Percentiles rank a stretch among this genome's conserved stretches.
Conservation (phyloP, 83 land plant species). For the Picea abies region DNA sequence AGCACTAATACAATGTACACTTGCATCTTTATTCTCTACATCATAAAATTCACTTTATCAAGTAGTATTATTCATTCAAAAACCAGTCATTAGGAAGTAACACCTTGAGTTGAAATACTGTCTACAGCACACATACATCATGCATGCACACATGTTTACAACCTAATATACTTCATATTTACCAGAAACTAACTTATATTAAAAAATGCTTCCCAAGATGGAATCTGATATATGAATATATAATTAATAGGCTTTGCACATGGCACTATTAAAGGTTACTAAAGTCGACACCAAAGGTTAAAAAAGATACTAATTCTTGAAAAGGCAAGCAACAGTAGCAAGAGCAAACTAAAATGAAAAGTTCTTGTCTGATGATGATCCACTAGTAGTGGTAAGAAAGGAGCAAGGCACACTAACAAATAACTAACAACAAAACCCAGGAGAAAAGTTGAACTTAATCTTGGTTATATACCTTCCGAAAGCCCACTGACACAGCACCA, state of each 20-base stretch:
- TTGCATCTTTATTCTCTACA: no score
- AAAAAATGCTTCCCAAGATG: not conserved
- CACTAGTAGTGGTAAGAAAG: not conserved
- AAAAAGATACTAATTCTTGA: not conserved
- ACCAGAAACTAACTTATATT: not conserved
- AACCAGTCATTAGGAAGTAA: no score
- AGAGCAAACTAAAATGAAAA: not conserved
- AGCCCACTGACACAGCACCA: constrained; percentile 66
- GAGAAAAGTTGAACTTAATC: not conserved
- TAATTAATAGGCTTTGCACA: not conserved
- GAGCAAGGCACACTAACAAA: not conserved
- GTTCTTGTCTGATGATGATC: not conserved
- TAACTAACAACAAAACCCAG: not conserved
- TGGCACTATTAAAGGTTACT: not conserved
- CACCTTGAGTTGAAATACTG: no score
- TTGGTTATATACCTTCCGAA: constrained; percentile 60
- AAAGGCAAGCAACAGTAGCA: not conserved
- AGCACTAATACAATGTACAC: no score
- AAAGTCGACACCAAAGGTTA: no score
- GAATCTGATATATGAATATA: not conserved
- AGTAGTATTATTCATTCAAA: no score
- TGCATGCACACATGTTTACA: not conserved
- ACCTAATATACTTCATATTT: not conserved
- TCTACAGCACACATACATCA: not conserved
- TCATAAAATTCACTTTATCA: no score